Base-by-base conservation (phyloP, 305 asterid species). In the Fraxinus velutina region DNA sequence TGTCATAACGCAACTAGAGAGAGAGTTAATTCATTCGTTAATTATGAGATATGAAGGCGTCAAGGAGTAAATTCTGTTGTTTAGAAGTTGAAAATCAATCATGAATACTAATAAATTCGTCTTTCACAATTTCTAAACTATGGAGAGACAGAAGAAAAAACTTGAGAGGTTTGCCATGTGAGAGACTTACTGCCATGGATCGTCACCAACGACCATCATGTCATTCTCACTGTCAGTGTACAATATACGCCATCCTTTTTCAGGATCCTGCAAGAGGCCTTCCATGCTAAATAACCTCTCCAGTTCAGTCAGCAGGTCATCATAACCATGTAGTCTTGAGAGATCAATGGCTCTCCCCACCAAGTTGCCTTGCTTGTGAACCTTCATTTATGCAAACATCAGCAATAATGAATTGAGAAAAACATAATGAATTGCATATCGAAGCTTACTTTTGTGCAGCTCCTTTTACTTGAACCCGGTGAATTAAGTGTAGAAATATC, bases 161-260 rank as follows among this genome's bases (percentile, higher is more conserved):
- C 6, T 2, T 21, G 3, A 55, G 39, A 21, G 13, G 32, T 37
- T 74, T 13, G 15, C 34, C 44, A 21, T 73, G 55, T 30, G 70
- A 33, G 86, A 79, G 75, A 91, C 99, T 90, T 93, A 96, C 99
- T 86, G 91, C 99, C 99, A 96, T 15, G 98, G 99, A 87, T 96
- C 99, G 29, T 96, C 99, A 4, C 99, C 99, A 10, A 93, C 99
- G n/a, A 96, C 97, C 99, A 96, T 94, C 98, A 93, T 93, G 87
- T 96, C 99, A 50, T 91, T 96, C 86, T 96, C 99, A 68, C 97
- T 92, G 86, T 96, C 99, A 0, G 99, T 94, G 29, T 96, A 96
- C 90, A 96, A 84, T 78, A 96, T 86, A 64, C 94, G 93, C 99
- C 99, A 96, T 34, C 97, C 99, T 55, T 91, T 86, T 75, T 92